Conservation (phyloP, 208 protist species). For the Balamuthia mandrillaris region DNA sequence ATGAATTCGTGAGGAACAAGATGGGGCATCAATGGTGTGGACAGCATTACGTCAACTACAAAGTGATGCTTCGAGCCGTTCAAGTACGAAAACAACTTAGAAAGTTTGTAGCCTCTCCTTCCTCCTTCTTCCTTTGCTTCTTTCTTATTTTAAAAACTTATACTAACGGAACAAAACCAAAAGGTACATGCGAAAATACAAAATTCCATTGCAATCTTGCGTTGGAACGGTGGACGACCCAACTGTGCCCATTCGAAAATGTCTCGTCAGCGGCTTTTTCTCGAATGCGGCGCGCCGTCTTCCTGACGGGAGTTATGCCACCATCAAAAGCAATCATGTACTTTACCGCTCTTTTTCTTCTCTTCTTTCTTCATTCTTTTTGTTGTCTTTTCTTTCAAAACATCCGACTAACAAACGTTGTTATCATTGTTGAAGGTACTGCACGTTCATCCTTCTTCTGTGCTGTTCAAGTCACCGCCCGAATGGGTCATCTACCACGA, state of each 20-base stretch:
- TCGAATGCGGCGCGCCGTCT: conserved; percentile 58
- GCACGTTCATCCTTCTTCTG: conserved; percentile 71
- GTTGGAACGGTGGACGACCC: not conserved
- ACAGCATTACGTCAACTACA: conserved; percentile 55
- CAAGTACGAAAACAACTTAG: conserved; percentile 61
- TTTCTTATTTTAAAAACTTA: not conserved
- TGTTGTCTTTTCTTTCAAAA: too few species aligned
- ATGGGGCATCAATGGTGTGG: conserved; percentile 59
- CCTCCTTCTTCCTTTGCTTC: too few species aligned
- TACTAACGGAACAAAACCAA: not conserved
- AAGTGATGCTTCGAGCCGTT: conserved; percentile 50
- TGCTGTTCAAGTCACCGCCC: conserved; percentile 60
- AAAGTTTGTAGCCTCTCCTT: conserved; percentile 41
- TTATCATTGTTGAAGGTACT: conserved; percentile 1
- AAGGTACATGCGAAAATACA: not conserved
- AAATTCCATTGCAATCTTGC: not conserved
- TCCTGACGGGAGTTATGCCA: conserved; percentile 72
- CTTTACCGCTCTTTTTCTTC: not conserved
- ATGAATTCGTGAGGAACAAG: conserved; percentile 50
- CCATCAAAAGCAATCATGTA: conserved; percentile 93
- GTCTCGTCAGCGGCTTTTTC: conserved; percentile 73
- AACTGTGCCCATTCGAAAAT: conserved; percentile 43
- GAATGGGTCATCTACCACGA: conserved; percentile 81
- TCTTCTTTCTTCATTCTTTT: not conserved
- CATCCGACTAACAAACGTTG: not conserved